Base-by-base conservation (phyloP, 2,329 filamentous ascomycete species). In the Calonectria leucothoes region DNA sequence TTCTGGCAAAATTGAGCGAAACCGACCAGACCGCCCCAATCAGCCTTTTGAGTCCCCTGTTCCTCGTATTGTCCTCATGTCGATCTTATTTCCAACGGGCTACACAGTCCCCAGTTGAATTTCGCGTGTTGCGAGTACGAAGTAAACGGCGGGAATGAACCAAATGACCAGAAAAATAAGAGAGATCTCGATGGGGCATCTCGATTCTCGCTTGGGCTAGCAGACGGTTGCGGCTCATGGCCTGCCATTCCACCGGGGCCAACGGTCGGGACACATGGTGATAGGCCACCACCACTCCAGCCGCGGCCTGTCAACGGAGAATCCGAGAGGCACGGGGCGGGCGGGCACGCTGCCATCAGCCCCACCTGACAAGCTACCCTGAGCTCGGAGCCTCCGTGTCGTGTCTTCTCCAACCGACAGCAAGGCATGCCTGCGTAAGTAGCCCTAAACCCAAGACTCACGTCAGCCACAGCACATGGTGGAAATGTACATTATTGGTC, bases 31-130 rank as follows among this genome's bases (percentile, higher is more conserved):
- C 37, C 33, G 37, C 55, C 25, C 39, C 55, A 15, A 61, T 61
- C 33, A 17, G 33, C 55, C 55, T 61, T 39, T 25, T 61, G 10
- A n/a, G 5, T 61, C 55, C 55, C 55, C 55, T 61, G 55, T 29
- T 61, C 55, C 55, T 61, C 55, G 55, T 61, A 61, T 61, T 61
- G 6, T 23, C 42, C 39, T 61, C 55, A 61, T 61, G 55, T 37
- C 37, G 55, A 61, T 61, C 55, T 33, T 61, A 61, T 33, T 61
- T 61, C 55, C 55, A 61, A 23, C 8, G 33, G n/a, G 42, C 39
- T 27, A 10, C 51, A 31, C 10, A 8, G 11, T 51, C 48, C 25
- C 52, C 52, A 57, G n/a, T 20, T 4, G 23, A 61, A 59, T 59
- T 59, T 59, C n/a, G 33, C 55, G 39, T 27, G 23, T 20, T 14